Percentiles rank a stretch among this genome's conserved stretches.
phyloP scores from a whole-genome alignment of 345 rosid species.

The Combretum micranthum region DNA sequence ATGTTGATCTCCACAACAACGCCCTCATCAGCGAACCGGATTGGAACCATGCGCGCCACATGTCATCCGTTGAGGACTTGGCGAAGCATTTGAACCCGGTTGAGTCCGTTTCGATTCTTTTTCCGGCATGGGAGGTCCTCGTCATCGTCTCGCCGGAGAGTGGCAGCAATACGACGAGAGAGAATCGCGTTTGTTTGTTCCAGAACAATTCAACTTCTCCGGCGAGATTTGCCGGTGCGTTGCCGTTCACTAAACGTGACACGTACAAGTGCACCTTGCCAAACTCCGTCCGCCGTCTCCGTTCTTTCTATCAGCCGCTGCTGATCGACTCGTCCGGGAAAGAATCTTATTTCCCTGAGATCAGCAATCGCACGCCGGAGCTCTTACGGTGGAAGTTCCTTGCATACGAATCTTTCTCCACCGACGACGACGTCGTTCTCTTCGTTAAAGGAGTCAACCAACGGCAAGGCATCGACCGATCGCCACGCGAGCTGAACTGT shows the following conservation, averaged over 20 bases:
- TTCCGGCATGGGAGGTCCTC: slow-evolving; percentile 75
- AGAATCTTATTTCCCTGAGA: slow-evolving; percentile 3
- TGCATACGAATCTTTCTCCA: slow-evolving; percentile 68
- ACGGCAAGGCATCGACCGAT: slow-evolving; percentile 44
- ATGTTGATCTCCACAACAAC: background rate
- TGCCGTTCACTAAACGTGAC: slow-evolving; percentile 43
- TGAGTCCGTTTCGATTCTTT: slow-evolving; percentile 38
- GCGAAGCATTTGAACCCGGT: background rate
- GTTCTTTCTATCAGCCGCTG: slow-evolving; percentile 44
- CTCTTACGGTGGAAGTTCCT: slow-evolving; percentile 45
- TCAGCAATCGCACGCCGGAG: slow-evolving; percentile 16
- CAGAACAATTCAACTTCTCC: slow-evolving; percentile 41
- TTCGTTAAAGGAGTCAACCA: slow-evolving; percentile 69
- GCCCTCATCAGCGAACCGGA: slow-evolving; percentile 9
- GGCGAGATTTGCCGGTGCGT: slow-evolving; percentile 40
- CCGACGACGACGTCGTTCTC: slow-evolving; percentile 61
- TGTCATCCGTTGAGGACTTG: background rate
- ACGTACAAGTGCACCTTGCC: slow-evolving; percentile 62
- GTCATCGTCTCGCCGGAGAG: slow-evolving; percentile 31
- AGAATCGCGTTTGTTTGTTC: slow-evolving; percentile 40
- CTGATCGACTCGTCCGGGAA: slow-evolving; percentile 22
- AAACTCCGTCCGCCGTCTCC: slow-evolving; percentile 28
- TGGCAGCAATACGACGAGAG: background rate
- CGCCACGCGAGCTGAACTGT: slow-evolving; percentile 46
- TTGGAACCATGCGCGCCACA: slow-evolving; percentile 1